Evolutionary conservation across 2,329 filamentous ascomycete genomes (phyloP), one percentile per base, ranked within the genome.

Genomic region (Neurospora sp.): DNA sequence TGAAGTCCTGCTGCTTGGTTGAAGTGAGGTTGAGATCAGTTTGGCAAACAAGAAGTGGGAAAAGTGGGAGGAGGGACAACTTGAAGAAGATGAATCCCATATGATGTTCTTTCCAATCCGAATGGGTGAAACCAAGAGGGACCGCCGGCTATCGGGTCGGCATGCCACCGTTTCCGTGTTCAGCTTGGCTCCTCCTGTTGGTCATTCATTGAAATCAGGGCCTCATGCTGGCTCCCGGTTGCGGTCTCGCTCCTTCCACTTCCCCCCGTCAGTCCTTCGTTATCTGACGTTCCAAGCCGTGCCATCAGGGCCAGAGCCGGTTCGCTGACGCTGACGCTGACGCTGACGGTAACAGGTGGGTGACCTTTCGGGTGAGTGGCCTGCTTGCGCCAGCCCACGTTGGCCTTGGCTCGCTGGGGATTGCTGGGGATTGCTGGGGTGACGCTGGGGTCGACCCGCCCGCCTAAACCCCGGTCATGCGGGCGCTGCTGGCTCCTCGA

Each of bases 1-100:
- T 23, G 19, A 62, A 10, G 52, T 33, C 52, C 52, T 33, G 52
- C 28, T 62, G 52, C 28, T 62, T 62, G 28, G 52, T 1, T 62
- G 52, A 62, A 62, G 52, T 62, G 52, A 62, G 52, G 23, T 33
- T 62, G 15, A 62, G 52, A 62, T 62, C 28, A 62, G 52, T 62
- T 62, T 62, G 23, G 23, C 23, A 62, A 62, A 62, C 52, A 62
- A 36, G 23, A 62, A 33, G 28, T 38, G 67, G 23, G 11, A 43
- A 67, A 67, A 33, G 66, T 67, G 66, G 66, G 38, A 67, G 40
- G 38, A 67, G 23, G 65, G 38, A 41, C 66, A 33, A n/a, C 66
- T 67, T 23, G 19, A 52, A 33, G 19, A 52, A 33, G 23, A 62
- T 33, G 23, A 62, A 33, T 62, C 52, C 52, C 15, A 62, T 17